Evolutionary conservation across 345 rosid genomes (phyloP).

Genomic region (Rhizophora apiculata): DNA sequence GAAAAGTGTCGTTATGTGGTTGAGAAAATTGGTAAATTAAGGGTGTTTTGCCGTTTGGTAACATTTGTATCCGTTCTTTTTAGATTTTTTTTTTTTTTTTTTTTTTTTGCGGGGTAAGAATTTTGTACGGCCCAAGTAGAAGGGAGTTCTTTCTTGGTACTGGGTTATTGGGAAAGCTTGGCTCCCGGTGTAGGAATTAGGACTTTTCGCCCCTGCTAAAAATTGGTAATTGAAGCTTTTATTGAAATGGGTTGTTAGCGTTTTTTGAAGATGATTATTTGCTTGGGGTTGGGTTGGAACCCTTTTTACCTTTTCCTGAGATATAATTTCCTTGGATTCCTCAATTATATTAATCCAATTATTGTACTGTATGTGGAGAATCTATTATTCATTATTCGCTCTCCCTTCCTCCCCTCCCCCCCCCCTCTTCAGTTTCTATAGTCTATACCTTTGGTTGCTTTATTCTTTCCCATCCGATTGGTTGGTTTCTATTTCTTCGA

Average conservation of each 20-base stretch:
- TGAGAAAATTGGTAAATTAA: too few species aligned
- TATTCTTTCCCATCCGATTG: conserved; percentile 21
- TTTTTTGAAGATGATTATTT: background rate
- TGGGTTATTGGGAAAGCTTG: too few species aligned
- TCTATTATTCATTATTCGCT: background rate
- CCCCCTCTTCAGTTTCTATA: too few species aligned
- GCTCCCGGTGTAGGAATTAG: background rate
- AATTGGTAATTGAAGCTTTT: background rate
- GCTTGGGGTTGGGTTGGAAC: conserved; percentile 7
- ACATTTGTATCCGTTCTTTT: too few species aligned
- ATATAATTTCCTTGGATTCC: conserved; percentile 34
- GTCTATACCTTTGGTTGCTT: conserved; percentile 9
- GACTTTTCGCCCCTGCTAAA: background rate
- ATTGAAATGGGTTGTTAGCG: background rate
- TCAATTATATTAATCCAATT: background rate
- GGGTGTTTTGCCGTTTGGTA: too few species aligned
- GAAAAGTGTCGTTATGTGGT: too few species aligned
- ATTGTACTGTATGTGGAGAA: background rate
- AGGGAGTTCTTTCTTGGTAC: too few species aligned
- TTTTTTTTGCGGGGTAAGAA: too few species aligned
- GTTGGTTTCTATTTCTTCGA: conserved; percentile 1
- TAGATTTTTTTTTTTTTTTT: too few species aligned
- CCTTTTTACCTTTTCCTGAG: background rate
- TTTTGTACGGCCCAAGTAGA: too few species aligned
- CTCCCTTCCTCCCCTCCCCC: too few species aligned